Base-by-base conservation (phyloP, 495 filamentous ascomycete genomes). In the Hypoxylon trugodes region DNA sequence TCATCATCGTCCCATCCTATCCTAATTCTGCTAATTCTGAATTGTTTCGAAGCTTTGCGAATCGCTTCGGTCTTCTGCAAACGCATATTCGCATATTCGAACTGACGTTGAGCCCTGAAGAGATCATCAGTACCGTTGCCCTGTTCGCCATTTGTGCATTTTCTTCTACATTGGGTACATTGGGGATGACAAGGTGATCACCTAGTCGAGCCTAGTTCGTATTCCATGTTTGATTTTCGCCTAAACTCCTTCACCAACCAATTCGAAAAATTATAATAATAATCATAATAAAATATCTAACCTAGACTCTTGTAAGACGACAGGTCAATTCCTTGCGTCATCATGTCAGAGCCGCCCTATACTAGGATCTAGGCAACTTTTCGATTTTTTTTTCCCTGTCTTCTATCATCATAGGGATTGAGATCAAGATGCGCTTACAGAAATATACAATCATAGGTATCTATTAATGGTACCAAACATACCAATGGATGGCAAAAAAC, bases 281-380 rank as follows among this genome's bases (percentile, higher is more conserved):
- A n/a, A n/a, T n/a, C n/a, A n/a, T n/a, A n/a, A n/a, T n/a, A n/a
- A n/a, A n/a, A n/a, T n/a, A n/a, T 67, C 64, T 62, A 47, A 52
- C 35, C 47, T 36, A 28, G 32, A 49, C 49, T 59, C 30, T 42
- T 21, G 52, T 33, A 62, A 67, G 64, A 59, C 64, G 58, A 67
- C 41, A 67, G 41, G 53, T 67, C 64, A 67, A 49, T 67, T 67
- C 15, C 50, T 62, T 67, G 64, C 64, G 64, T 67, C 64, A 67
- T 67, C 53, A 40, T 22, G 19, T 42, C 53, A 50, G 64, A 67
- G 47, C 53, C 58, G 63, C 57, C 63, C 57, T 66, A 61, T 66
- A 57, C 56, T 36, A 37, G 19, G n/a, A 57, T 61, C 45, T 41
- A 43, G 56, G 32, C 38, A 37, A 28, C 32, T 48, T 36, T 30